These are phyloP conservation scores for Malus hybrid DNA, from an alignment of 331 rosid species.

Conservation along the genomic window DNA sequence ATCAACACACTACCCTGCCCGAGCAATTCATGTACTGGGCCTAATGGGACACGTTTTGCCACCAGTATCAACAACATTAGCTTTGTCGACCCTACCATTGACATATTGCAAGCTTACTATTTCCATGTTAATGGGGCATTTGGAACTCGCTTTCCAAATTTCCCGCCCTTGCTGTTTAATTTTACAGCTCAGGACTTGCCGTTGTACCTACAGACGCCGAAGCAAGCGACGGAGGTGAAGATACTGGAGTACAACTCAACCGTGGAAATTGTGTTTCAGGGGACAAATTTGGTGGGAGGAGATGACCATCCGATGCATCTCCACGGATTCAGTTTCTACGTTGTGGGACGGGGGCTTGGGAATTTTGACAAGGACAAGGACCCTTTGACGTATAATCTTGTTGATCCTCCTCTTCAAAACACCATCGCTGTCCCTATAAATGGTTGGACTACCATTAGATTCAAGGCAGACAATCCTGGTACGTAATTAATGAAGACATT, in stretches of 20 bases:
- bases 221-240: constrained; percentile 31
- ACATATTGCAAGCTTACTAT: constrained; percentile 41
- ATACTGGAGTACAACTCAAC: constrained; percentile 28
- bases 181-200: constrained; percentile 32
- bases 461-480: constrained; percentile 45
- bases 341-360: constrained; percentile 42
- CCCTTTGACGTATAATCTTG: constrained; percentile 28
- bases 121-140: constrained; percentile 22
- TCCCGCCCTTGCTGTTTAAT: constrained; percentile 31
- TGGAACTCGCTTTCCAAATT: constrained; percentile 18
- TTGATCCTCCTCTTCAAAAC: constrained; percentile 38
- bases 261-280: constrained; percentile 51
- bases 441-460: constrained; percentile 47
- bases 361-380: constrained; percentile 37
- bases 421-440: constrained; percentile 31
- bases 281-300: constrained; percentile 38
- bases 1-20: constrained; percentile 25
- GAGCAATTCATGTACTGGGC: constrained; percentile 20
- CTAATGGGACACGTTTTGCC: constrained; percentile 9
- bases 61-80: constrained; percentile 47
- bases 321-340: constrained; percentile 45
- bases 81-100: constrained; percentile 13
- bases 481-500: not conserved
- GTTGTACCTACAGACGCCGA: constrained; percentile 11
- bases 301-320: constrained; percentile 50